Base-by-base conservation (phyloP, 1,284 basidiomycete genomes). In the Ceratobasidium sp. region DNA sequence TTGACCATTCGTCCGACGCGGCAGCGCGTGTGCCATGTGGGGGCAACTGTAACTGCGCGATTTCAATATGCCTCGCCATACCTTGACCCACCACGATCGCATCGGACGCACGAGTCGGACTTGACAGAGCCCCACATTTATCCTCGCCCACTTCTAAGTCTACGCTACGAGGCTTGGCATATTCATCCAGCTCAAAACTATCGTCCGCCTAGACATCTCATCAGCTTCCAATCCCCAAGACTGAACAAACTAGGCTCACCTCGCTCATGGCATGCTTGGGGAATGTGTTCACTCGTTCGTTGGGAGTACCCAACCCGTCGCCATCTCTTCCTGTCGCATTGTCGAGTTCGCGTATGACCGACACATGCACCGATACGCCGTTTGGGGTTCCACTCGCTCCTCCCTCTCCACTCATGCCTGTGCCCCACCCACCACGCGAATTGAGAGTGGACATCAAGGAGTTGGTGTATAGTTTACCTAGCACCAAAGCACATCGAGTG, bases 401-500 rank as follows among this genome's bases (percentile, higher is more conserved):
- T 11, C 21, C 30, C 30, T 23, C 30, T 38, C 36, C 11, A 14
- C 53, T 36, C 14, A 33, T 23, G 14, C 30, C 30, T 1, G n/a
- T 21, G 23, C 36, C 58, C 58, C 58, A 61, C 8, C 56, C 36
- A 8, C 38, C 48, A 11, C 58, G 69, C 21, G 58, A 48, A 23
- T 71, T 71, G n/a, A 71, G 58, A 11, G 69, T 61, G 1, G 69
- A 71, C 58, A 71, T 36, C 16, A 71, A 36, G 1, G 69, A 71
- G 30, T 46, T 48, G 21, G 67, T 70, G 25, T 60, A 70, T n/a
- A 67, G 23, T 49, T 67, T 67, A 28, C 51, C 64, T 67, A 44
- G 9, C 14, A 7, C 21, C 3, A n/a, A 9, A n/a, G 2, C 21
- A 28, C 42, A 21, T 16, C 5, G 14, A 42, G 51, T 36, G 21